Evolutionary conservation across 768 basidiomycete species (phyloP), one percentile per base, ranked within the genome.

Genomic region (Mycena crocata): DNA sequence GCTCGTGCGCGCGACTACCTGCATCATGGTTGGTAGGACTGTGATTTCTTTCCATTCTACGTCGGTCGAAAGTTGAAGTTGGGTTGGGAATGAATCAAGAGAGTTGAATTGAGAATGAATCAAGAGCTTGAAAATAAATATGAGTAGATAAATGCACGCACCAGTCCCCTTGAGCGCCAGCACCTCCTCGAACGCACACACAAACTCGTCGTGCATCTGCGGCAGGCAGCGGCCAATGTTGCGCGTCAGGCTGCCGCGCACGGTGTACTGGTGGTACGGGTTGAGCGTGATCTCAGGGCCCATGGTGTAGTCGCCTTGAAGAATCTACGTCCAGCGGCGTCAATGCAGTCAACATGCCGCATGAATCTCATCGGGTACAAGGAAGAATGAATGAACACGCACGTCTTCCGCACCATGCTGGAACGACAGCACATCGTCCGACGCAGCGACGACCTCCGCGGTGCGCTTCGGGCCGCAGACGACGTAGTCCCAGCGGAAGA

Each of bases 401-500:
- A 55, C 52, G 19, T 55, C 52, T 2, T 5, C 52, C 7, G 28
- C 35, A 24, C 52, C 39, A 13, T 39, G 15, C 4, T 55, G 10
- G 15, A 39, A 39, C 24, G 52, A 55, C 12, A 55, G 14, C 23
- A 55, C 21, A 19, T 40, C 3, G 6, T 55, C 52, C 14, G 52
- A 26, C 26, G 52, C 52, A 13, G 52, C 8, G 3, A 37, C 52
- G 13, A 55, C 10, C 37, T 55, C 52, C 24, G 34, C 52, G 15
- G 28, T 28, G 23, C 35, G 52, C 35, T 28, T 6, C 8, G 24
- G 23, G 7, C 52, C 52, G 24, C 9, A 26, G 35, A 15, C 52
- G 24, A 55, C 52, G 52, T 55, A 55, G 52, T 39, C 23, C 52
- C 52, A 55, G 8, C 52, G 34, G 15, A 55, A 40, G 34, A 55